phyloP scores from a whole-genome alignment of 2,329 filamentous ascomycete species.

The Proliferodiscus dingleyae region DNA sequence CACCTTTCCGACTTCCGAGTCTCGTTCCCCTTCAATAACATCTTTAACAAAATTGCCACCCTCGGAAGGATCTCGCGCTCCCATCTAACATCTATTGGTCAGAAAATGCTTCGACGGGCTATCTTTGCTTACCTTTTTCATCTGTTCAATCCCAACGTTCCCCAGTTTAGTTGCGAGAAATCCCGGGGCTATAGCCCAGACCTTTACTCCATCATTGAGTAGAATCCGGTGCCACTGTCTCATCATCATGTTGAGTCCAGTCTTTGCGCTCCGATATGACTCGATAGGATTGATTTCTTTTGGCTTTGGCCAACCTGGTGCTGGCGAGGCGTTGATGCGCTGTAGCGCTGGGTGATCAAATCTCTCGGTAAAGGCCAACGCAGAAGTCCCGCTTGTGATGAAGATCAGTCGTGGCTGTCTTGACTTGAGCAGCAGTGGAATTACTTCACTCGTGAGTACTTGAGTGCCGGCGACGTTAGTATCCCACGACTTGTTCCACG shows the following conservation, averaged over 20 bases:
- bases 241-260: conserved; percentile 46
- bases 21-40: conserved; percentile 38
- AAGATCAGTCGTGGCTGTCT: conserved; percentile 42
- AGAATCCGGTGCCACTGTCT: conserved; percentile 40
- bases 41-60: conserved; percentile 36
- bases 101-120: conserved; percentile 7
- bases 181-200: conserved; percentile 45
- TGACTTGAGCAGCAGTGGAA: conserved; percentile 40
- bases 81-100: conserved; percentile 20
- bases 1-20: conserved; percentile 38
- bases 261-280: conserved; percentile 40
- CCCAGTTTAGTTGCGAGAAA: conserved; percentile 44
- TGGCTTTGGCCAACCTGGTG: conserved; percentile 40
- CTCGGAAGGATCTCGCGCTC: conserved; percentile 33
- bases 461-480: conserved; percentile 40
- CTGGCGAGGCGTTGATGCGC: conserved; percentile 23
- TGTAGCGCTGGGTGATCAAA: conserved; percentile 13
- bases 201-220: conserved; percentile 45
- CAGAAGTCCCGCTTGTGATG: conserved; percentile 39
- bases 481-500: conserved; percentile 37
- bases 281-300: conserved; percentile 19
- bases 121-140: conserved; percentile 22
- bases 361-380: conserved; percentile 30
- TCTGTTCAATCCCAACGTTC: conserved; percentile 6
- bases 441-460: conserved; percentile 32